phyloP scores from a whole-genome alignment of 78 protist species.

The Dictyostelium firmibasis region DNA sequence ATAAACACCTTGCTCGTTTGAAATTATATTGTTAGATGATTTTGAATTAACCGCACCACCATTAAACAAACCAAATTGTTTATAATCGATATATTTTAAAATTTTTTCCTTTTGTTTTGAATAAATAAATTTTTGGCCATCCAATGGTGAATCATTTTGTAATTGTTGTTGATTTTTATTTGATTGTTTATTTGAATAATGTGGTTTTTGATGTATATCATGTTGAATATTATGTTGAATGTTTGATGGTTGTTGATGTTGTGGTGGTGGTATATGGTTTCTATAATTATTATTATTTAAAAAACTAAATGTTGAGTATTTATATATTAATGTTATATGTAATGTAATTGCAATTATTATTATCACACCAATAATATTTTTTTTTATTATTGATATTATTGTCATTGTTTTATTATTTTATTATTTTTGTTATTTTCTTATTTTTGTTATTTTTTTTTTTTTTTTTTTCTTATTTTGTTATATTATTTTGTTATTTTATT shows the following conservation, averaged over 20 bases:
- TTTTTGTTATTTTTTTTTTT: not conserved
- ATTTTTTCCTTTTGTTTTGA: not conserved
- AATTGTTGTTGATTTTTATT: not conserved
- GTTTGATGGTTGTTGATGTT: not conserved
- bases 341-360: not conserved
- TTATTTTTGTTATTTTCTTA: not conserved
- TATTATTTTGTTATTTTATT: too few species aligned
- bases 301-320: conserved; percentile 11
- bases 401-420: not conserved
- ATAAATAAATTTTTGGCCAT: not conserved
- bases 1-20: not conserved
- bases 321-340: conserved; percentile 16
- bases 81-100: not conserved
- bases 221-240: not conserved
- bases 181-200: not conserved
- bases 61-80: not conserved
- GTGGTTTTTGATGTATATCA: not conserved
- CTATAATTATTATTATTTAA: not conserved
- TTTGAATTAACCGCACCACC: not conserved
- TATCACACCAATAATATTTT: not conserved
- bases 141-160: not conserved
- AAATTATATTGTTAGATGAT: not conserved
- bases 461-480: not conserved
- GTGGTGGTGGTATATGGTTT: not conserved
- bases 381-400: conserved; percentile 7